Base-by-base conservation (phyloP, 1,139 yeast species). In the Taiozyma sp. region DNA sequence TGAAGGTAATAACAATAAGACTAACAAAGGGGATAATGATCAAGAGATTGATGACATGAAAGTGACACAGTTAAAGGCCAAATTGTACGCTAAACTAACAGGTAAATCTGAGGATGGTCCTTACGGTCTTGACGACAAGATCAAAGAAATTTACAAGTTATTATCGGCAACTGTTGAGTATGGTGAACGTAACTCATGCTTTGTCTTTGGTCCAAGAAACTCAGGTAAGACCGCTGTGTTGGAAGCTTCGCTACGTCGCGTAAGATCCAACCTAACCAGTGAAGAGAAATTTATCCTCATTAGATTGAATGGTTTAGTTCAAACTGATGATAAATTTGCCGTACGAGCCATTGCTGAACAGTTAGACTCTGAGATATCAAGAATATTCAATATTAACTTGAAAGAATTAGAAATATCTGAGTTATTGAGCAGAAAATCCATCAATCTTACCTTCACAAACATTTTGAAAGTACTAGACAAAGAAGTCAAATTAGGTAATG, bases 271-370 rank as follows among this genome's bases (percentile, higher is more conserved):
- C 43, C 74, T 73, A 57, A 64, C 68, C 2, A 67, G 65, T 5
- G 61, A 59, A 0, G 73, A 74, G 27, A 78, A 78, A 46, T 90
- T 83, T 64, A 72, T 92, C 23, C 73, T 79, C 0, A 80, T 93
- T 12, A 67, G 78, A 36, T 70, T 93, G 43, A 83, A 86, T 54
- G 96, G 97, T 0, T 70, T 77, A 36, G 76, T 85, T 4, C 96
- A 89, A 62, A 66, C 79, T 3, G 93, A 87, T 60, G 99, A 93
- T 62, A 78, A 75, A 47, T 73, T 79, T 49, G 98, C 98, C 0
- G 78, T 93, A 12, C 76, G 93, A 49, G 95, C 90, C 58, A 87
- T 93, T 51, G 96, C 96, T 0, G 74, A 87, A 44, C 98, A 92
- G 66, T 70, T 93, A 48, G 66, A 63, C 36, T 53, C 63, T n/a